Evolutionary conservation across 176 grass and related monocot species (phyloP).

Genomic region (Zoysia japonica): DNA sequence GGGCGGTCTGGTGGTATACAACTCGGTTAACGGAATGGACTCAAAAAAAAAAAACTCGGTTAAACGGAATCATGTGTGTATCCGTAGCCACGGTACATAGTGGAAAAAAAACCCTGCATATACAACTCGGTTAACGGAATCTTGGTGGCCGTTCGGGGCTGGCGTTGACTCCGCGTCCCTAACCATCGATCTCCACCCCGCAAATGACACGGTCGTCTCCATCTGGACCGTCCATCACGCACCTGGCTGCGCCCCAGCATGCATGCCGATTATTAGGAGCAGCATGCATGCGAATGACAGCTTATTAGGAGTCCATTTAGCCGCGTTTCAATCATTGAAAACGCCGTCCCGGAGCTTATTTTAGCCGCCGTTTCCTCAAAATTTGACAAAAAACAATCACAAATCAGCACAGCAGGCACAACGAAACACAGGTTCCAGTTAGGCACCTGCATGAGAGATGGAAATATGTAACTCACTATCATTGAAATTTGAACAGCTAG

Average conservation of each 20-base stretch:
- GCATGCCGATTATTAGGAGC: neutral
- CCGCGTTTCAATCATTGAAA: conserved; percentile 42
- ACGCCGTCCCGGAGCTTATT: neutral
- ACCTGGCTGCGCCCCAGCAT: neutral
- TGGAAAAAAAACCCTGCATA: neutral
- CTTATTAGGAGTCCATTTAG: conserved; percentile 7
- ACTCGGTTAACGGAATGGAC: no score
- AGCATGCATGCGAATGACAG: no score
- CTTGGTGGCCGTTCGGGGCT: conserved; percentile 55
- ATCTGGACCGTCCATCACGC: conserved; percentile 5
- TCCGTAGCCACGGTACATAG: neutral
- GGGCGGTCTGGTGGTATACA: conserved; percentile 58
- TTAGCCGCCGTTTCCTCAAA: conserved; percentile 37
- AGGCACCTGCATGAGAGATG: neutral
- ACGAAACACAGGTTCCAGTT: conserved; percentile 31
- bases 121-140: conserved; percentile 34
- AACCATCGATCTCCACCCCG: conserved; percentile 16
- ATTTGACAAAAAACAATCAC: conserved; percentile 16
- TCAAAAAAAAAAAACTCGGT: no score
- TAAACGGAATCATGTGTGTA: neutral
- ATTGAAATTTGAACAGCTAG: conserved; percentile 10
- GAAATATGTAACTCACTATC: neutral
- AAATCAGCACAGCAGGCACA: neutral
- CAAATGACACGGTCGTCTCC: neutral
- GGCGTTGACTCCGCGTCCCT: conserved; percentile 56